These are phyloP conservation scores for Rhodotorula taiwanensis DNA, from an alignment of 768 basidiomycete species.

Conservation along the genomic window DNA sequence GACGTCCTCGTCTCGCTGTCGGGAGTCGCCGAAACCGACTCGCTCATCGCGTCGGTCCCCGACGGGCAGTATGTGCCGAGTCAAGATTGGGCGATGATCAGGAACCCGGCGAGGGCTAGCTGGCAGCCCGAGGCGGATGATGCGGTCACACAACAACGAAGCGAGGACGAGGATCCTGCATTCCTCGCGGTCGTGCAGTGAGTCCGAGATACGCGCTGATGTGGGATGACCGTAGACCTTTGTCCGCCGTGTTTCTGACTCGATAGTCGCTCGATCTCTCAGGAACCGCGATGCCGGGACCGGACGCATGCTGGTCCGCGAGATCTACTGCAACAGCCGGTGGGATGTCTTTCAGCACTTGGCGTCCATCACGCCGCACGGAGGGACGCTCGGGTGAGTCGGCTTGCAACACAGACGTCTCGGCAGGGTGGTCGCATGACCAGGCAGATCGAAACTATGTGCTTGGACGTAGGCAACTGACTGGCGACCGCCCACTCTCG, in stretches of 20 bases:
- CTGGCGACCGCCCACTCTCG: too few relatives aligned
- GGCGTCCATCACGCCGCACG: constrained; percentile 16
- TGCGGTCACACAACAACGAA: not conserved
- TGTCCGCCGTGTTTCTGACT: too few relatives aligned
- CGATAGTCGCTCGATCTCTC: not conserved
- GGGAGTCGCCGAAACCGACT: constrained; percentile 11
- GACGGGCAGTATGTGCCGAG: not conserved
- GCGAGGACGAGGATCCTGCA: not conserved
- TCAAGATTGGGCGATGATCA: not conserved
- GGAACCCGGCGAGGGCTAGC: constrained; percentile 3
- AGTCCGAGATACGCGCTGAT: not conserved
- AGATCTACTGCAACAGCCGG: constrained; percentile 29
- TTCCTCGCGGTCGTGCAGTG: constrained; percentile 21
- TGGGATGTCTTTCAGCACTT: constrained; percentile 28
- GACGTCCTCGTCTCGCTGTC: constrained; percentile 28
- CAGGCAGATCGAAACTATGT: too few relatives aligned
- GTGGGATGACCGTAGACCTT: fast-evolving
- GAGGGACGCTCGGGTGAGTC: constrained; percentile 28
- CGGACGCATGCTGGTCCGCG: constrained; percentile 19
- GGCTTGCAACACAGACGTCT: not conserved
- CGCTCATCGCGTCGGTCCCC: not conserved
- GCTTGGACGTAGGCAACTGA: too few relatives aligned
- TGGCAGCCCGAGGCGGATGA: not conserved
- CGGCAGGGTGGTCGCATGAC: too few relatives aligned
- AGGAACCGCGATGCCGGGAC: constrained; percentile 9